Conservation (phyloP, 2,329 filamentous ascomycete species). For the Trichoderma sp. region DNA sequence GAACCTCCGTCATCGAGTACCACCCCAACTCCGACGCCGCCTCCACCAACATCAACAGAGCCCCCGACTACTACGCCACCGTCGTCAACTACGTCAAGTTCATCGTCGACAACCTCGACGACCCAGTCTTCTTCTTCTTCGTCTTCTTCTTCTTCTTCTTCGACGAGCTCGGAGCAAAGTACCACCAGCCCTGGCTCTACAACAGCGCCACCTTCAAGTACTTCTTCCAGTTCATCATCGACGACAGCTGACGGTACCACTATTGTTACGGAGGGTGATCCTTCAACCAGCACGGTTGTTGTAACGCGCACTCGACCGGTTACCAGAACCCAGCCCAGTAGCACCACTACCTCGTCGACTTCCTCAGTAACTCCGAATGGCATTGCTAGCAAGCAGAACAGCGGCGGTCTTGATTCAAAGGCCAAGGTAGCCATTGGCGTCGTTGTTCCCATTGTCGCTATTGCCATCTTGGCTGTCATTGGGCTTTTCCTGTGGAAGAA, state of each 20-base stretch:
- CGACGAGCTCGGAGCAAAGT: slow-evolving; percentile 6
- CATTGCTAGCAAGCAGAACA: neutral
- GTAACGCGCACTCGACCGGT: slow-evolving; percentile 28
- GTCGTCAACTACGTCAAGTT: slow-evolving; percentile 13
- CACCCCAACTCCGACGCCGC: neutral
- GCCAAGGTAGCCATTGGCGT: slow-evolving; percentile 89
- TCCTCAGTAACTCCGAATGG: slow-evolving; percentile 26
- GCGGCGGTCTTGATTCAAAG: slow-evolving; percentile 47
- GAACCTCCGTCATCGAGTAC: neutral
- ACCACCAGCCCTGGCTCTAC: neutral
- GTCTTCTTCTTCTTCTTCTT: neutral
- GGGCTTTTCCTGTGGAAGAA: slow-evolving; percentile 84
- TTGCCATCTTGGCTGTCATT: slow-evolving; percentile 73
- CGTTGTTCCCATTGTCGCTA: slow-evolving; percentile 85
- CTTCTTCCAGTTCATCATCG: neutral
- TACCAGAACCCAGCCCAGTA: slow-evolving; percentile 8
- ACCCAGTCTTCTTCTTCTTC: neutral
- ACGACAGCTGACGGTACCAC: neutral
- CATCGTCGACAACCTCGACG: slow-evolving; percentile 16
- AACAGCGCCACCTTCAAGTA: neutral
- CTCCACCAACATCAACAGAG: slow-evolving; percentile 13
- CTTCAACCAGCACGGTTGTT: slow-evolving; percentile 27
- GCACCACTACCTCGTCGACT: slow-evolving; percentile 26
- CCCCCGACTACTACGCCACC: slow-evolving; percentile 14
- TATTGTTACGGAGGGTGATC: slow-evolving; percentile 1